Evolutionary conservation across 1,284 basidiomycete genomes (phyloP).

Genomic region (Rhodotorula sp.): DNA sequence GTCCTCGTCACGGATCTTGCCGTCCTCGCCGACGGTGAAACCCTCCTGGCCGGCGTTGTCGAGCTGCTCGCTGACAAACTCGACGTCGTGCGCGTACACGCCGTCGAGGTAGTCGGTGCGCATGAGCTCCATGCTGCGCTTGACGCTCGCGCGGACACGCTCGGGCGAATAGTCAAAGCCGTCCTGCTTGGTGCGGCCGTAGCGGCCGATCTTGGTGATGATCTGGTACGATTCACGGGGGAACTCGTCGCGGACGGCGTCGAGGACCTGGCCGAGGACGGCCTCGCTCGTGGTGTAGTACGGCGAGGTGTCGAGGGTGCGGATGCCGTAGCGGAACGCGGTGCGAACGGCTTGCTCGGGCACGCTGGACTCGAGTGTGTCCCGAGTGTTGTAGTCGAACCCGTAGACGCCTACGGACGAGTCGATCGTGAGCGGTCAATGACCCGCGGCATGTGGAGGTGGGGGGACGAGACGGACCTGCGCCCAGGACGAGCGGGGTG

Average conservation of each 20-base stretch:
- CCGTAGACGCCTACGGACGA: conserved; percentile 37
- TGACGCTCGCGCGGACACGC: conserved; percentile 69
- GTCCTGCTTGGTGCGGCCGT: conserved; percentile 59
- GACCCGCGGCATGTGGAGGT: too few relatives aligned
- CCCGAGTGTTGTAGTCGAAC: conserved; percentile 38
- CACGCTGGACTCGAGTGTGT: conserved; percentile 23
- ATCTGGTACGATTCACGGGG: conserved; percentile 73
- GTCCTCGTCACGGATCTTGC: conserved; percentile 39
- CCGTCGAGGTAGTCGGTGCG: conserved; percentile 78
- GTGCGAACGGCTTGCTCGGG: conserved; percentile 38
- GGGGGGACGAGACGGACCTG: conserved; percentile 9
- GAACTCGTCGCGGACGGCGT: conserved; percentile 67
- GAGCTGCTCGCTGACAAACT: conserved; percentile 64
- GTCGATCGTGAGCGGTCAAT: neutral
- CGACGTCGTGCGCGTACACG: conserved; percentile 89
- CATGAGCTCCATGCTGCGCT: conserved; percentile 70
- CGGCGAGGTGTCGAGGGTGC: conserved; percentile 77
- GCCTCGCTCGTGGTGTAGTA: conserved; percentile 88
- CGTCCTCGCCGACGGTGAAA: conserved; percentile 37
- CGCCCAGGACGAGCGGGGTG: conserved; percentile 28
- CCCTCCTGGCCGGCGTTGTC: conserved; percentile 40
- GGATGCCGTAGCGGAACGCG: conserved; percentile 71
- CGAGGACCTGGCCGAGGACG: conserved; percentile 69
- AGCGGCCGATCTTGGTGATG: conserved; percentile 93
- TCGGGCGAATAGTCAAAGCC: conserved; percentile 79